phyloP scores from a whole-genome alignment of 192 early-diverging fungal genomes.

The Borealophlyctis nickersoniae region DNA sequence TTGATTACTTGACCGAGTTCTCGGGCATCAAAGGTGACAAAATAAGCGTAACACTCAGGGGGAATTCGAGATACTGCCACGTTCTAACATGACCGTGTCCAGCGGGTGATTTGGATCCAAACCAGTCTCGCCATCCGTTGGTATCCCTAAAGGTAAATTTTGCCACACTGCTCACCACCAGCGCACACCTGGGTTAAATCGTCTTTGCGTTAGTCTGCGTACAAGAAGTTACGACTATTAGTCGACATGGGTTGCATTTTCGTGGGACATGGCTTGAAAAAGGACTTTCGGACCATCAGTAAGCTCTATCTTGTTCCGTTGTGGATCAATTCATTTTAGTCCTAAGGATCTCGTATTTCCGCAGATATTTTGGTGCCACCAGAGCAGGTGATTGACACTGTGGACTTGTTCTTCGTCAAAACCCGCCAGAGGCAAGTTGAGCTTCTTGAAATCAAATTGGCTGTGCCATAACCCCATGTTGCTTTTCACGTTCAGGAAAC shows the following conservation, averaged over 20 bases:
- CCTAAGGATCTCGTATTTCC: slow-evolving; percentile 5
- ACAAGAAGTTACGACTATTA: slow-evolving; percentile 85
- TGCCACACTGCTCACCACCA: neutral
- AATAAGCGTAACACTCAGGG: neutral
- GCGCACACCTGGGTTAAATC: neutral
- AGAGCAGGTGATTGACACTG: slow-evolving; percentile 87
- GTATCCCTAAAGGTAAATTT: slow-evolving; percentile 76
- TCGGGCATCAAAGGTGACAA: slow-evolving; percentile 86
- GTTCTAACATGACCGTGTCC: slow-evolving; percentile 15
- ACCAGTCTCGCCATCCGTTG: slow-evolving; percentile 68
- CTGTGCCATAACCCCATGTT: neutral
- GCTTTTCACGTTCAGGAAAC: slow-evolving; percentile 57
- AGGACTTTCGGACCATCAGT: slow-evolving; percentile 95
- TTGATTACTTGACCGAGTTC: slow-evolving; percentile 89
- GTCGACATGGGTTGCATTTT: slow-evolving; percentile 89
- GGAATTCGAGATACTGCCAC: slow-evolving; percentile 5
- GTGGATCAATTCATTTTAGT: no score
- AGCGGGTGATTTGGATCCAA: slow-evolving; percentile 81
- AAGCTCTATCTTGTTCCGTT: slow-evolving; percentile 24
- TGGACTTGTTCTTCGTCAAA: slow-evolving; percentile 84
- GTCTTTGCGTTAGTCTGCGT: slow-evolving; percentile 51
- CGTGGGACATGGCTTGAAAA: slow-evolving; percentile 91
- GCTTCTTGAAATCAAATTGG: neutral
- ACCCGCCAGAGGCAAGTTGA: slow-evolving; percentile 65
- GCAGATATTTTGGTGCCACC: slow-evolving; percentile 82